phyloP scores from a whole-genome alignment of 108 stramenopile genomes.

The Skeletonema potamos region DNA sequence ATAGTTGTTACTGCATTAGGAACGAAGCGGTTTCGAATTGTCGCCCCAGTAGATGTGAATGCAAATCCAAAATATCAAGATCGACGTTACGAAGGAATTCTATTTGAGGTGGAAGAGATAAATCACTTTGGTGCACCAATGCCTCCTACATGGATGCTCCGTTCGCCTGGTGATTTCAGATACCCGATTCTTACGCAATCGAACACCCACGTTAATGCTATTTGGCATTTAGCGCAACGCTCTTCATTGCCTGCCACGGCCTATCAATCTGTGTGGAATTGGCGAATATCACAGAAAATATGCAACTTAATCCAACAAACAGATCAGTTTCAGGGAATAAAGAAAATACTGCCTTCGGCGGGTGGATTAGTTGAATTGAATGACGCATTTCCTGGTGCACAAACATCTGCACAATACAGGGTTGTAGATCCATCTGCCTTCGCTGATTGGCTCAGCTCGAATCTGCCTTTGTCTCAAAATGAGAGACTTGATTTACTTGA shows the following conservation, averaged over 20 bases:
- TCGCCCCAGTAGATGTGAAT: conserved; percentile 8
- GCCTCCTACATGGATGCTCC: conserved; percentile 36
- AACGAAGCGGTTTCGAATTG: conserved; percentile 60
- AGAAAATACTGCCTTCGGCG: conserved; percentile 44
- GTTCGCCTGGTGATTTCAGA: conserved; percentile 25
- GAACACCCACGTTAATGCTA: conserved; percentile 5
- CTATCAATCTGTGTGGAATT: conserved; percentile 56
- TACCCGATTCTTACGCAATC: conserved; percentile 7
- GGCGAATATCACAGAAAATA: conserved; percentile 56
- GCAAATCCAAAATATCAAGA: background rate
- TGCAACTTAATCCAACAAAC: conserved; percentile 25
- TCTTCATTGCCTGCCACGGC: conserved; percentile 36
- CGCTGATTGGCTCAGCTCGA: conserved; percentile 77
- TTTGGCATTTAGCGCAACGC: conserved; percentile 20
- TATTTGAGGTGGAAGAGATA: conserved; percentile 43
- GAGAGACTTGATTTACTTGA: conserved; percentile 65
- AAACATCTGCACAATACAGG: conserved; percentile 6
- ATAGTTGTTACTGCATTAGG: conserved; percentile 71
- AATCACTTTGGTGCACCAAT: conserved; percentile 27
- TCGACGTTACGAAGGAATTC: conserved; percentile 4
- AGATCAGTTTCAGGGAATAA: conserved; percentile 32
- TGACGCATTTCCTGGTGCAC: background rate
- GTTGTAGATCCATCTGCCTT: conserved; percentile 51
- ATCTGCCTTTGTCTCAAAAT: conserved; percentile 61
- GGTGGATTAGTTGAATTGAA: conserved; percentile 5